These are phyloP conservation scores for Venturia aucupariae DNA, from an alignment of 2,329 filamentous ascomycete species.

Conservation along the genomic window DNA sequence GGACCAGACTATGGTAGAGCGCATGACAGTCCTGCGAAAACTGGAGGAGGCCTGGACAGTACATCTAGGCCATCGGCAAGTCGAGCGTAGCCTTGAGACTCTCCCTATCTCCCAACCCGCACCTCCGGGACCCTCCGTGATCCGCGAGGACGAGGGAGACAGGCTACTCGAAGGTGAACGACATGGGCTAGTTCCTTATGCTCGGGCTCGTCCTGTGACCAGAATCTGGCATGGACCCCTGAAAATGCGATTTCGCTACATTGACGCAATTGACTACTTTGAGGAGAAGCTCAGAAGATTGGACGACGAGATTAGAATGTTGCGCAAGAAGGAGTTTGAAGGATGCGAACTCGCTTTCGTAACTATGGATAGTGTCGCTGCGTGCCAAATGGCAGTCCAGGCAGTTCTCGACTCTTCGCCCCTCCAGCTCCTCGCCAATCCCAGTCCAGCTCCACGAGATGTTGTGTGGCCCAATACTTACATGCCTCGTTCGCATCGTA, in stretches of 20 bases:
- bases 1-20: conserved; percentile 61
- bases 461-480: conserved; percentile 97
- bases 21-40: conserved; percentile 56
- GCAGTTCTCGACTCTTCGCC: conserved; percentile 87
- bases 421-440: conserved; percentile 72
- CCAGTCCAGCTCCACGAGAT: conserved; percentile 80
- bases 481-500: conserved; percentile 59
- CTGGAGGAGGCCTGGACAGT: conserved; percentile 80
- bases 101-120: conserved; percentile 42
- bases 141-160: conserved; percentile 44
- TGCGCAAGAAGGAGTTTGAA: conserved; percentile 66
- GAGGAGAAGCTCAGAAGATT: conserved; percentile 72
- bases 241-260: conserved; percentile 58
- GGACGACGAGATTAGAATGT: conserved; percentile 62
- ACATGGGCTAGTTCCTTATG: conserved; percentile 31
- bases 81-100: conserved; percentile 38
- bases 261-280: conserved; percentile 92
- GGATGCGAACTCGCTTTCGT: conserved; percentile 85
- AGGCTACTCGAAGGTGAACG: conserved; percentile 46
- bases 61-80: conserved; percentile 52
- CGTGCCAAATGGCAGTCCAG: conserved; percentile 91
- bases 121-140: conserved; percentile 27
- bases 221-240: conserved; percentile 73
- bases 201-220: conserved; percentile 52
- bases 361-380: conserved; percentile 91